phyloP scores from a whole-genome alignment of 2,329 filamentous ascomycete species.

The Aspergillus candidus region DNA sequence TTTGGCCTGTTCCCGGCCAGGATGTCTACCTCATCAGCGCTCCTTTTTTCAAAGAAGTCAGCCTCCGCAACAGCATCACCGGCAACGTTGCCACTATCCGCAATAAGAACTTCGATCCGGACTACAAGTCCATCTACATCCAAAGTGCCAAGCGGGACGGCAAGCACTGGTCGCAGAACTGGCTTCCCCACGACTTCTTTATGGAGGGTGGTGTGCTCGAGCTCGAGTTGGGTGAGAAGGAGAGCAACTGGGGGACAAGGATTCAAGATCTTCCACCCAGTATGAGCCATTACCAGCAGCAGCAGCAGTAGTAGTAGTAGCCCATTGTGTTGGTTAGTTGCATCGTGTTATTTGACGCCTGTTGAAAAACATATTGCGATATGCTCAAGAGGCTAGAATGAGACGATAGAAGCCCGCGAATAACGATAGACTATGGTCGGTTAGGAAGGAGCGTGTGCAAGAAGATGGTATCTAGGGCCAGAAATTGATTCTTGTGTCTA shows the following conservation, averaged over 20 bases:
- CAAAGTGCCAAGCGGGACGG: conserved; percentile 61
- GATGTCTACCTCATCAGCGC: conserved; percentile 64
- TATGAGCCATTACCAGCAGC: conserved; percentile 23
- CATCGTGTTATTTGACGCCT: too few relatives aligned
- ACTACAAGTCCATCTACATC: conserved; percentile 56
- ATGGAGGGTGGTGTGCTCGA: conserved; percentile 59
- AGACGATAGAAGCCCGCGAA: too few relatives aligned
- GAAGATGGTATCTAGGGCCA: too few relatives aligned
- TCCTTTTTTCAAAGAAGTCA: conserved; percentile 59
- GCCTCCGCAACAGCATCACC: conserved; percentile 52
- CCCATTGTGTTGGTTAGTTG: too few relatives aligned
- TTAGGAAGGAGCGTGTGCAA: too few relatives aligned
- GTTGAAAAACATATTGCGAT: too few relatives aligned
- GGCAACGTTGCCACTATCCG: conserved; percentile 55
- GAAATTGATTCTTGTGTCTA: too few relatives aligned
- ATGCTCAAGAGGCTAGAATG: too few relatives aligned
- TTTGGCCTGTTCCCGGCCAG: conserved; percentile 64
- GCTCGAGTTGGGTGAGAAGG: conserved; percentile 53
- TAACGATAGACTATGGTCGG: too few relatives aligned
- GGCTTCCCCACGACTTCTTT: conserved; percentile 64
- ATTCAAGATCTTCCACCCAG: conserved; percentile 59
- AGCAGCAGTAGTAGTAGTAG: too few relatives aligned
- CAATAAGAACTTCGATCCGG: conserved; percentile 57
- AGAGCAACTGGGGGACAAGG: conserved; percentile 60
- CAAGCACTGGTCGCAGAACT: conserved; percentile 55